These are phyloP conservation scores for Pholiota adiposa DNA, from an alignment of 1,284 basidiomycete genomes.

Conservation along the genomic window DNA sequence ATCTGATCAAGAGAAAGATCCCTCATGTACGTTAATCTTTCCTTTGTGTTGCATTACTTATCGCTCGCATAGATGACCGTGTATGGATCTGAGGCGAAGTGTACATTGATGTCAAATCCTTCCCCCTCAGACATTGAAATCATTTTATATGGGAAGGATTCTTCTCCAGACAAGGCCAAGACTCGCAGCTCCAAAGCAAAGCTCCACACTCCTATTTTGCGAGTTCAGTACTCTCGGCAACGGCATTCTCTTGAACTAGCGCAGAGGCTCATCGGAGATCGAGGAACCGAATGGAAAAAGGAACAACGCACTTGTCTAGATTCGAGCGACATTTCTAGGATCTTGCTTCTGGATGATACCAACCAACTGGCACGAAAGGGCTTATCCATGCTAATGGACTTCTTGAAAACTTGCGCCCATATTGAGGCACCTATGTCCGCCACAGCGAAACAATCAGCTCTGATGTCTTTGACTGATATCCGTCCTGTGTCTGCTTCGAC, in stretches of 20 bases:
- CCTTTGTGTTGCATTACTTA: not conserved
- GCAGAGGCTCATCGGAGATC: conserved; percentile 34
- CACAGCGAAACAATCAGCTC: not conserved
- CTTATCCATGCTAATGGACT: conserved; percentile 6
- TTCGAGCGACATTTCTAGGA: conserved; percentile 27
- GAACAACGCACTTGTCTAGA: conserved; percentile 25
- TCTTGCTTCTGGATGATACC: conserved; percentile 33
- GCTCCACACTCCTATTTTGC: conserved; percentile 33
- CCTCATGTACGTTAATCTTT: conserved; percentile 44
- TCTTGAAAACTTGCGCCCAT: conserved; percentile 13
- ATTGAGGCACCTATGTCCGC: not conserved
- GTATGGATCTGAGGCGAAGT: conserved; percentile 44
- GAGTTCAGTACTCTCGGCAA: conserved; percentile 48
- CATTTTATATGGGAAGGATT: conserved; percentile 28
- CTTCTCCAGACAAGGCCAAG: conserved; percentile 7
- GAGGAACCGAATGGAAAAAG: conserved; percentile 42
- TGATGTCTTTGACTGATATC: not conserved
- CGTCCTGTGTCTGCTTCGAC: not conserved
- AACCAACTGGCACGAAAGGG: conserved; percentile 32
- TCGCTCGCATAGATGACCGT: conserved; percentile 43
- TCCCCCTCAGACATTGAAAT: conserved; percentile 55
- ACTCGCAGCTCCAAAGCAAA: conserved; percentile 12
- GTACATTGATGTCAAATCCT: conserved; percentile 58
- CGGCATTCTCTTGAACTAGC: conserved; percentile 46
- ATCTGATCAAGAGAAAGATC: conserved; percentile 45